Evolutionary conservation across 805 yeast species (phyloP), one percentile per base, ranked within the genome.

Genomic region (Ogataea nakhonphanomensis): DNA sequence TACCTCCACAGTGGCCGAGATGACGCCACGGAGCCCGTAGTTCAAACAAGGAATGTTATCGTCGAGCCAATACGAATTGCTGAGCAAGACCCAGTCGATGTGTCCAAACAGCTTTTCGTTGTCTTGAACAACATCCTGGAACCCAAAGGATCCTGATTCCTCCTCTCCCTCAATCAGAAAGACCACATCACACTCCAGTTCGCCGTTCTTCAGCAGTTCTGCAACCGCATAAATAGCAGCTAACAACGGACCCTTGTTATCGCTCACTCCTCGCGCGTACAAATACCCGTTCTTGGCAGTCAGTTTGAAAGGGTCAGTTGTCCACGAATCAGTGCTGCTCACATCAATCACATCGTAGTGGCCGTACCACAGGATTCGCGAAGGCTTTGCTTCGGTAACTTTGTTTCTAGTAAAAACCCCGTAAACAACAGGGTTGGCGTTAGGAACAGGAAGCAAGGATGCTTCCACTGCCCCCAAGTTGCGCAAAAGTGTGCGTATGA

Each of bases 311-410:
- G 98, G 98, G 46, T 83, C 81, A 0, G 93, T 76, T 7, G 68
- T 59, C 97, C 98, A 91, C 5, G 54, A 43, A 26, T 55, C 52
- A 23, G 69, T 69, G 36, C 71, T 72, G 25, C 76, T 75, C 0
- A 95, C 95, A 43, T 84, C 85, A 29, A 91, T 88, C 21, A 91
- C 96, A 63, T 91, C 99, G 58, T 93, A 91, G 67, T 91, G 99
- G 1, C 96, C 98, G 61, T 91, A 91, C 84, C 95, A 91, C 34
- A 91, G 60, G 4, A 88, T 70, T 41, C 85, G 67, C 33, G 78
- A 45, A 9, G 28, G 33, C 27, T 34, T 39, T 5, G 32, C 13
- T 5, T 28, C 12, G 29, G 43, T 33, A n/a, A 27, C 33, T 10
- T 52, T 47, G 37, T 73, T 76, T 4, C 78, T 78, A 41, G 66